These are phyloP conservation scores for Colletotrichum costaricense DNA, from an alignment of 2,329 filamentous ascomycete genomes.

Conservation along the genomic window DNA sequence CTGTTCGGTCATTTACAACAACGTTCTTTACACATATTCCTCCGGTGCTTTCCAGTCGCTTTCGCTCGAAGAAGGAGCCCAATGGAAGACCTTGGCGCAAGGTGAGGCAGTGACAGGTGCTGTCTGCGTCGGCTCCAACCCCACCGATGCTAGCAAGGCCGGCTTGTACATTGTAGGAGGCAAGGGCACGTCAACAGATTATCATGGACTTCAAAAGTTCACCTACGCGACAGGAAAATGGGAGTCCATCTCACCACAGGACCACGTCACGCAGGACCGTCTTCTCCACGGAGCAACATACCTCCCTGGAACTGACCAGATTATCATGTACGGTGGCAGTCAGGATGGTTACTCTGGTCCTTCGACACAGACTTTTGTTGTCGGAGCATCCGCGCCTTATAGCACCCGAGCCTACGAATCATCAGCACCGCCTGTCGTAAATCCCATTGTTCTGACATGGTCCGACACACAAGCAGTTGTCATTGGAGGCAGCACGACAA, in stretches of 20 bases:
- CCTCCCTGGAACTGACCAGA: slow-evolving; percentile 74
- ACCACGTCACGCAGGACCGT: slow-evolving; percentile 73
- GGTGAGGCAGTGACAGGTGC: slow-evolving; percentile 80
- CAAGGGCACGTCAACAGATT: slow-evolving; percentile 61
- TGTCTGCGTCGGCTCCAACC: slow-evolving; percentile 78
- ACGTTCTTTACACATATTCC: slow-evolving; percentile 88
- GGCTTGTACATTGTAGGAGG: slow-evolving; percentile 88
- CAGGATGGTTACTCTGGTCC: slow-evolving; percentile 67
- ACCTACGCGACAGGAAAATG: slow-evolving; percentile 66
- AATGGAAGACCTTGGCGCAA: slow-evolving; percentile 75
- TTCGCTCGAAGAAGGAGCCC: slow-evolving; percentile 72
- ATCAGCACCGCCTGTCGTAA: slow-evolving; percentile 69
- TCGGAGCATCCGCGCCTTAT: slow-evolving; percentile 75
- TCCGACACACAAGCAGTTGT: slow-evolving; percentile 77
- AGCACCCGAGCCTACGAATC: slow-evolving; percentile 68
- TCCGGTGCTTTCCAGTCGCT: slow-evolving; percentile 80
- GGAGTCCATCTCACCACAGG: slow-evolving; percentile 57
- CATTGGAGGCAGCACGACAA: slow-evolving; percentile 77
- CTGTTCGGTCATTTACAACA: slow-evolving; percentile 84
- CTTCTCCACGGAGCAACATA: slow-evolving; percentile 82
- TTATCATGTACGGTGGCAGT: slow-evolving; percentile 85
- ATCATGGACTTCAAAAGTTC: slow-evolving; percentile 80
- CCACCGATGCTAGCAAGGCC: slow-evolving; percentile 67
- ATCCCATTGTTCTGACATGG: slow-evolving; percentile 82
- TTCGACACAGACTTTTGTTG: slow-evolving; percentile 81